phyloP scores from a whole-genome alignment of 345 rosid genomes.

The Limnanthes douglasii region DNA sequence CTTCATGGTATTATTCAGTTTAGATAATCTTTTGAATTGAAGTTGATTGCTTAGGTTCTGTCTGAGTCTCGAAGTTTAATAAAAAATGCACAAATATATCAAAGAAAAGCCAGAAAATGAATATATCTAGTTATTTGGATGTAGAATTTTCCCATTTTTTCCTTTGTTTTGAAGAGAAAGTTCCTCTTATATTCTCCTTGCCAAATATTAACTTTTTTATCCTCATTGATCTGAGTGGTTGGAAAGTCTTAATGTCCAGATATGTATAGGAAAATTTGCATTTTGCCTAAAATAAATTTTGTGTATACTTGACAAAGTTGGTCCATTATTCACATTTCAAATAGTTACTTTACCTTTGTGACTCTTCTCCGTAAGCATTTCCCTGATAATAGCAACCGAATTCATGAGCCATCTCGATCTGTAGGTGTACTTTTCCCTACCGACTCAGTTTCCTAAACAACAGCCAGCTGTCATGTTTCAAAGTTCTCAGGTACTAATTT shows the following conservation, averaged over 20 bases:
- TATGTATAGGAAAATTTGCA: too few relatives aligned
- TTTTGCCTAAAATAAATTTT: not conserved
- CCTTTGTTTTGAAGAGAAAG: too few relatives aligned
- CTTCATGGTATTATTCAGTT: constrained; percentile 40
- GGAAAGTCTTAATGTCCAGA: too few relatives aligned
- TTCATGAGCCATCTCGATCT: constrained; percentile 1
- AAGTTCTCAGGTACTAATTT: constrained; percentile 56
- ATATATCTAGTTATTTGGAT: too few relatives aligned
- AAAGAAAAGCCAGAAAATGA: constrained; percentile 1
- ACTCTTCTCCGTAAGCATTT: constrained; percentile 1
- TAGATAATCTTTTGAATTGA: not conserved
- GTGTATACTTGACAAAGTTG: constrained; percentile 1
- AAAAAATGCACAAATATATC: not conserved
- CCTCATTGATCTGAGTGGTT: too few relatives aligned
- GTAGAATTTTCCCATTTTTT: too few relatives aligned
- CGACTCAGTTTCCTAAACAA: constrained; percentile 81
- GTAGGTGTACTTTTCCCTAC: constrained; percentile 57
- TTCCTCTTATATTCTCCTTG: too few relatives aligned
- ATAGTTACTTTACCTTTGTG: too few relatives aligned
- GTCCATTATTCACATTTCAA: not conserved
- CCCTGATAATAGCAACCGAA: not conserved
- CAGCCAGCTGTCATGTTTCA: constrained; percentile 69
- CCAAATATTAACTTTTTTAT: too few relatives aligned
- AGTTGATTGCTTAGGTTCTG: too few relatives aligned
- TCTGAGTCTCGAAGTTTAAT: too few relatives aligned